phyloP scores from a whole-genome alignment of 805 yeast species.

The Cyberlindnera americana region DNA sequence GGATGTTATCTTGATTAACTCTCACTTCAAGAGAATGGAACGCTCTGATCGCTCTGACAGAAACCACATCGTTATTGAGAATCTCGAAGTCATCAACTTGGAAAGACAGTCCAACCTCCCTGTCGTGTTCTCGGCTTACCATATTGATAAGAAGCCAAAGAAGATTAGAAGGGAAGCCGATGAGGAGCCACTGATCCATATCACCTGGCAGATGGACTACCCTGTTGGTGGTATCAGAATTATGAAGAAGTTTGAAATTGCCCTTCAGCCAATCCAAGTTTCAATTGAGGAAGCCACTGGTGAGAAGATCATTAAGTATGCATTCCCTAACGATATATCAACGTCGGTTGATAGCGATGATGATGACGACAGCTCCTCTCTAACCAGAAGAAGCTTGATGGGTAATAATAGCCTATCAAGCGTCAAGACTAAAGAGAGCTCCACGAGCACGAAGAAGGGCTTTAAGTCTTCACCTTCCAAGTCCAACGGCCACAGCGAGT shows the following conservation, averaged over 20 bases:
- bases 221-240: slow-evolving; percentile 93
- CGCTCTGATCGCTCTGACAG: slow-evolving; percentile 62
- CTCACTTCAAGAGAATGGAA: slow-evolving; percentile 59
- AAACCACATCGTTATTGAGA: slow-evolving; percentile 54
- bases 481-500: too few species aligned
- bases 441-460: not conserved
- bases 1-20: slow-evolving; percentile 62
- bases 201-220: slow-evolving; percentile 74
- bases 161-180: slow-evolving; percentile 20
- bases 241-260: slow-evolving; percentile 57
- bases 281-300: slow-evolving; percentile 73
- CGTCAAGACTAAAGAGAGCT: not conserved
- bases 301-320: slow-evolving; percentile 55
- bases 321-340: slow-evolving; percentile 53
- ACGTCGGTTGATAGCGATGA: slow-evolving; percentile 14
- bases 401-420: not conserved
- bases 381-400: not conserved
- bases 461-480: not conserved
- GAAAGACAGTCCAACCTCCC: slow-evolving; percentile 58
- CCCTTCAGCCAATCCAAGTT: slow-evolving; percentile 62
- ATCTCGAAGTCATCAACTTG: slow-evolving; percentile 68
- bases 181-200: slow-evolving; percentile 35
- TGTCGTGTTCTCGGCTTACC: slow-evolving; percentile 50
- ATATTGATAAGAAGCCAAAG: slow-evolving; percentile 11
- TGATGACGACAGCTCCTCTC: slow-evolving; percentile 3